Base-by-base conservation (phyloP, 345 rosid species). In the Eucalyptus curtisii region DNA sequence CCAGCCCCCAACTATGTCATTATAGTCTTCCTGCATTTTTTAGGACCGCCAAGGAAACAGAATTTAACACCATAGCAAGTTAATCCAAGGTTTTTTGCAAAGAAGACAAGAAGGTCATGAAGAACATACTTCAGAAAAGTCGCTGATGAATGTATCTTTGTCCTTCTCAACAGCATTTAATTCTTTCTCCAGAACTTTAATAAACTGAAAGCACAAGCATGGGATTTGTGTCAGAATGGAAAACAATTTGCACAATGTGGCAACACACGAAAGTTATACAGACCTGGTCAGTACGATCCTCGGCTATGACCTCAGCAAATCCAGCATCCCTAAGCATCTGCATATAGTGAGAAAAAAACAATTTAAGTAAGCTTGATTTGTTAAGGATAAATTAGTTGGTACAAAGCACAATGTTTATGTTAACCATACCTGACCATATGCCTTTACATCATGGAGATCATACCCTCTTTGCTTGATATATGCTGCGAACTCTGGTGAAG, bases 391-490 rank as follows among this genome's bases (percentile, higher is more conserved):
- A 68, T 68, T 71, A 48, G 85, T 66, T 9, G 49, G 42, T 22
- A 25, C 52, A 87, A 16, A 37, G 47, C 82, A 37, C 45, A 37
- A n/a, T 45, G 47, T 10, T 20, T 16, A 16, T 31, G 17, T 40
- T 61, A 84, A 86, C 76, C 37, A 86, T 93, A 96, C 99, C 98
- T 95, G 98, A 68, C 97, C 97, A 86, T 98, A 98, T 55, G 95
- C 88, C 92, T 95, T 89, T 11, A 97, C 93, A 86, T 94, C 96
- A 80, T 97, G 99, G 91, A 96, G 99, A 93, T 97, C 98, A 91
- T 98, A 98, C 50, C 99, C 99, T 93, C 99, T 94, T 91, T 96
- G 95, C 91, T 92, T 95, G 86, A 97, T 95, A 89, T 98, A 96
- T 89, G 90, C 94, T 0, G 95, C 92, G 85, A 98, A 97, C 87